A percentile compares a stretch with the other conserved stretches of the same genome.
Conservation (phyloP, 345 rosid genomes). For the Corchorus olitorius region DNA sequence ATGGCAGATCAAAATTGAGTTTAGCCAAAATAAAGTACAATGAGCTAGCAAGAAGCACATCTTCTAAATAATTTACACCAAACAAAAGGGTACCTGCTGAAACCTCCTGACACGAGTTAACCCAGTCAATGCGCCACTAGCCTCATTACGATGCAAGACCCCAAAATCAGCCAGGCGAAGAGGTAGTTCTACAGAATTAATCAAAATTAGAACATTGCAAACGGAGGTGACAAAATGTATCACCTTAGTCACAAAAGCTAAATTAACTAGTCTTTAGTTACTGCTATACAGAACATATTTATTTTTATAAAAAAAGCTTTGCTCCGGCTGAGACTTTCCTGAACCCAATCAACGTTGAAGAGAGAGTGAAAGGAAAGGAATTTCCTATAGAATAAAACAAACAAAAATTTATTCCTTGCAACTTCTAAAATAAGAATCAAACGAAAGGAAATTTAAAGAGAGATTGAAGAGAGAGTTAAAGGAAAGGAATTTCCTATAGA, state of each 20-base stretch:
- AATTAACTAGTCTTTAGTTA: too few relatives aligned
- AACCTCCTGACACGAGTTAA: slow-evolving; percentile 95
- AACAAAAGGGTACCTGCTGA: slow-evolving; percentile 70
- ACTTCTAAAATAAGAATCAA: too few relatives aligned
- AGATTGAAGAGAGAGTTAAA: too few relatives aligned
- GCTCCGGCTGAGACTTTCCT: too few relatives aligned
- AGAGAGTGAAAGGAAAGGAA: too few relatives aligned
- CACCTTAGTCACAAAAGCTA: neutral
- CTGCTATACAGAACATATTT: too few relatives aligned
- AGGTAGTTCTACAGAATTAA: slow-evolving; percentile 72
- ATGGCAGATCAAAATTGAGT: neutral
- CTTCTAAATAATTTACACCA: neutral
- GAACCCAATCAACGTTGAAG: too few relatives aligned
- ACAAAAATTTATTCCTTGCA: too few relatives aligned
- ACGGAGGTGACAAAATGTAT: neutral
- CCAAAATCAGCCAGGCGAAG: slow-evolving; percentile 96
- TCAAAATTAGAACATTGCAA: slow-evolving; percentile 1
- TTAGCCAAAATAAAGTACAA: slow-evolving; percentile 1
- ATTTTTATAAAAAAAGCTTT: too few relatives aligned
- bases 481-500: too few relatives aligned
- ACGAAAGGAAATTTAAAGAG: too few relatives aligned
- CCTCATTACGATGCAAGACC: slow-evolving; percentile 93
- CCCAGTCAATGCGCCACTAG: slow-evolving; percentile 97
- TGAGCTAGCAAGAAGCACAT: neutral
- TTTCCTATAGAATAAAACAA: too few relatives aligned